phyloP scores from a whole-genome alignment of 768 basidiomycete genomes.

The Boletus bicolor region DNA sequence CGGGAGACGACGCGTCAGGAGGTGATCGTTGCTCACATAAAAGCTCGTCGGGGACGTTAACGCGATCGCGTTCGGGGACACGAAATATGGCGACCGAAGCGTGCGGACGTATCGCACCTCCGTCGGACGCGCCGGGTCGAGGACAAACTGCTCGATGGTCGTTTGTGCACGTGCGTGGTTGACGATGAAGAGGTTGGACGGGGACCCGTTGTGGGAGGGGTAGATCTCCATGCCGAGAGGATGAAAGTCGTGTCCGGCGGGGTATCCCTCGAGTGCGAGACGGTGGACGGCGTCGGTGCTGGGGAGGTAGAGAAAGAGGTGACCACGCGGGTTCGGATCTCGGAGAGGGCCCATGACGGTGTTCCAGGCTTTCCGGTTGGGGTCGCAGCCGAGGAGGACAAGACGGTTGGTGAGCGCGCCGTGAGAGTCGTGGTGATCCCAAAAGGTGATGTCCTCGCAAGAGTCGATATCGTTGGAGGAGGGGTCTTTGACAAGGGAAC shows the following conservation, averaged over 20 bases:
- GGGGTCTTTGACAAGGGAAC: constrained; percentile 38
- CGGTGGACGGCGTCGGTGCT: constrained; percentile 32
- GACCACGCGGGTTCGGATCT: constrained; percentile 56
- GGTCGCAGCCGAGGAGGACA: constrained; percentile 43
- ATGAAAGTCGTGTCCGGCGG: constrained; percentile 60
- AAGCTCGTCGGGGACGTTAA: constrained; percentile 65
- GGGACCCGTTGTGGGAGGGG: constrained; percentile 45
- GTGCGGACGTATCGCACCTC: constrained; percentile 58
- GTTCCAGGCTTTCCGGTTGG: constrained; percentile 59
- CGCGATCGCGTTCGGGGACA: constrained; percentile 66
- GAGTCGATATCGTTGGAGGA: constrained; percentile 34
- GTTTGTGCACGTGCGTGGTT: constrained; percentile 65
- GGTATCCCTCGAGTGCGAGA: constrained; percentile 50
- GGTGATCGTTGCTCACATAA: constrained; percentile 72
- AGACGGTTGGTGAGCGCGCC: constrained; percentile 42
- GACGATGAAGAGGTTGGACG: constrained; percentile 59
- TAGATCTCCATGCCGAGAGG: constrained; percentile 64
- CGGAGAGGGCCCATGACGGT: constrained; percentile 70
- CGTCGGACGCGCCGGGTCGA: constrained; percentile 43
- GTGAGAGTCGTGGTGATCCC: constrained; percentile 49
- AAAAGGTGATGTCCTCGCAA: constrained; percentile 67
- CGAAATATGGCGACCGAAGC: constrained; percentile 53
- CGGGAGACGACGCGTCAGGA: constrained; percentile 60
- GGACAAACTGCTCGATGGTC: constrained; percentile 63
- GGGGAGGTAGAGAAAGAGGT: constrained; percentile 54